Evolutionary conservation across 306 rosid genomes (phyloP).

Genomic region (Gastrolobium bilobum): DNA sequence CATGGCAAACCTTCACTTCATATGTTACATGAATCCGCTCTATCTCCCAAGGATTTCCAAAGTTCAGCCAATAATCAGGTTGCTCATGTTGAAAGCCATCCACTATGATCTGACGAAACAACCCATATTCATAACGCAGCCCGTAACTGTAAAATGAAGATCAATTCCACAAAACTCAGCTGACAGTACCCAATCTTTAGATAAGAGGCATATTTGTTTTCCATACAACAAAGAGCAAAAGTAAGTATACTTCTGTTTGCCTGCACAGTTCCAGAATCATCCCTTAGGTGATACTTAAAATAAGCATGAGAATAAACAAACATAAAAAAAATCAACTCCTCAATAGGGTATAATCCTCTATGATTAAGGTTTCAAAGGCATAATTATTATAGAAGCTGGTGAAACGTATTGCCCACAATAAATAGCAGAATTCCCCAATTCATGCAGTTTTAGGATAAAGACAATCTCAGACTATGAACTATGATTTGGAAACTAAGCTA

Average conservation of each 20-base stretch:
- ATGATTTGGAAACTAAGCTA: constrained; percentile 32
- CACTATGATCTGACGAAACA: constrained; percentile 75
- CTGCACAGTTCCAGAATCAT: constrained; percentile 31
- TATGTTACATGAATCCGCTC: constrained; percentile 77
- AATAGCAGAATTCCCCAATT: constrained; percentile 35
- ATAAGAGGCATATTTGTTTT: constrained; percentile 41
- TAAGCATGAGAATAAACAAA: constrained; percentile 22
- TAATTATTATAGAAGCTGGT: constrained; percentile 31
- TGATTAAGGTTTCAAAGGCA: constrained; percentile 34
- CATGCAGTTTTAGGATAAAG: constrained; percentile 28
- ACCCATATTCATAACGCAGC: constrained; percentile 75
- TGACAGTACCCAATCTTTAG: constrained; percentile 21
- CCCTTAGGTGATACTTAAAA: background rate
- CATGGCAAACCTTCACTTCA: constrained; percentile 71
- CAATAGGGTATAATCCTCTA: constrained; percentile 14
- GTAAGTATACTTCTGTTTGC: constrained; percentile 35
- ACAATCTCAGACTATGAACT: constrained; percentile 19
- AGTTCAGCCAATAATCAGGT: constrained; percentile 84
- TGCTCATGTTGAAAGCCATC: constrained; percentile 84
- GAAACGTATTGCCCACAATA: constrained; percentile 14
- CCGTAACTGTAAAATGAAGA: constrained; percentile 67
- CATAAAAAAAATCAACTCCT: constrained; percentile 25
- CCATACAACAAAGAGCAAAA: constrained; percentile 39
- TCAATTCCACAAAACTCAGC: constrained; percentile 39
- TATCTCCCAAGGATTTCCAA: constrained; percentile 89